Conservation (phyloP, 768 basidiomycete genomes). For the Chiua virens region DNA sequence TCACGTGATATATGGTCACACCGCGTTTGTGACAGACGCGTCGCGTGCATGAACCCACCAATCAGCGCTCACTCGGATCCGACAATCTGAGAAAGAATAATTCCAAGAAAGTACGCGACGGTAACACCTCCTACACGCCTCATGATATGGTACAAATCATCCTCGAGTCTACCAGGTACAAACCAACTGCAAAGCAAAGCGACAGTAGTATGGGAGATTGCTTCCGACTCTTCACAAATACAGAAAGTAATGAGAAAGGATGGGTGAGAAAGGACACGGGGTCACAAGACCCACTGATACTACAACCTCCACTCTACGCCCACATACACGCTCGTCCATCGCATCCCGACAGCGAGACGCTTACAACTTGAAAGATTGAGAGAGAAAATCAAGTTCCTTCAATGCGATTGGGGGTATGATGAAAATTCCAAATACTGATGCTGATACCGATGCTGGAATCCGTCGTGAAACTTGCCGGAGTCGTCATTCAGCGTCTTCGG, state of each 20-base stretch:
- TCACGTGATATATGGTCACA: constrained; percentile 32
- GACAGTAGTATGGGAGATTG: constrained; percentile 14
- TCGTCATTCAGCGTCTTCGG: constrained; percentile 29
- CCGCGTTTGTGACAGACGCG: constrained; percentile 30
- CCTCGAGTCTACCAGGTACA: constrained; percentile 19
- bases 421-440: constrained; percentile 14
- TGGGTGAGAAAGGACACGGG: constrained; percentile 3
- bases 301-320: constrained; percentile 21
- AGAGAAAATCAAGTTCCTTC: constrained; percentile 17
- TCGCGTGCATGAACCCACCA: constrained; percentile 11
- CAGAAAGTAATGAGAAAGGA: constrained; percentile 9
- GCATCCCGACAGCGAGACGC: constrained; percentile 5
- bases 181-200: constrained; percentile 19
- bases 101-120: constrained; percentile 23
- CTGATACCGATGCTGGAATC: constrained; percentile 14
- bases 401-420: constrained; percentile 23
- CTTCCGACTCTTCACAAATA: constrained; percentile 16
- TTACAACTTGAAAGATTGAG: constrained; percentile 25
- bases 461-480: constrained; percentile 8
- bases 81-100: neutral
- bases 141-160: constrained; percentile 23
- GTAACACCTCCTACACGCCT: constrained; percentile 12
- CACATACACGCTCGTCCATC: constrained; percentile 6
- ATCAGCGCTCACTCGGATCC: neutral
- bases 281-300: constrained; percentile 8